Evolutionary conservation across 2,329 filamentous ascomycete genomes (phyloP), one percentile per base, ranked within the genome.

Genomic region (Lasiodiplodia theobromae): DNA sequence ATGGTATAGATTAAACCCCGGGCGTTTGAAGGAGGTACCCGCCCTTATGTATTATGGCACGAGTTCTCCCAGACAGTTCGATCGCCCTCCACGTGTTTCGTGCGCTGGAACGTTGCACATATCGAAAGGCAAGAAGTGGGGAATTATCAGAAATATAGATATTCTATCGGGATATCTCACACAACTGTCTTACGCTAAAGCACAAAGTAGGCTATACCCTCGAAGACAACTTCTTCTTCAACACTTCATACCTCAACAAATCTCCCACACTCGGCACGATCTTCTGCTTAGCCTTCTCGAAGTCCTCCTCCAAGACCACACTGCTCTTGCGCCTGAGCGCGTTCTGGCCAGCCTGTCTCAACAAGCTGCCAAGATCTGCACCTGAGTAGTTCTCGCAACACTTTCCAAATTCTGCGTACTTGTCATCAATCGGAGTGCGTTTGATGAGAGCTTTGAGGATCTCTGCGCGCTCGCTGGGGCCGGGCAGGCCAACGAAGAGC

Each of bases 401-500:
- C 38, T 87, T 83, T 0, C 92, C 95, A 4, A 97, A 84, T 3
- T 81, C 80, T 3, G 87, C 87, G 1, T 96, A 80, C 1, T 83
- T 81, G 0, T 86, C 82, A 12, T 86, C 82, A 10, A 88, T 79
- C 2, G 79, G 81, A 38, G 86, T 83, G 23, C 83, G 85, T 67
- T 83, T 83, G 37, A 89, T 81, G 69, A 91, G 76, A 2, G 94
- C 93, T 67, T 86, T 86, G 25, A 99, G 84, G 70, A 99, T 99
- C 68, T 96, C 93, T 0, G 92, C 92, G 16, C 96, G 87, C 77
- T 97, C 94, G 8, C 89, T 85, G 0, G 90, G 84, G 31, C 89
- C 90, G 0, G 96, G 96, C 0, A 98, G 82, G 74, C 96, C 94
- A 49, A 99, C 91, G 73, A 95, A 97, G 31, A 98, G 86, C n/a